Evolutionary conservation across 2,329 filamentous ascomycete genomes (phyloP).

Genomic region (Xylaria sp.): DNA sequence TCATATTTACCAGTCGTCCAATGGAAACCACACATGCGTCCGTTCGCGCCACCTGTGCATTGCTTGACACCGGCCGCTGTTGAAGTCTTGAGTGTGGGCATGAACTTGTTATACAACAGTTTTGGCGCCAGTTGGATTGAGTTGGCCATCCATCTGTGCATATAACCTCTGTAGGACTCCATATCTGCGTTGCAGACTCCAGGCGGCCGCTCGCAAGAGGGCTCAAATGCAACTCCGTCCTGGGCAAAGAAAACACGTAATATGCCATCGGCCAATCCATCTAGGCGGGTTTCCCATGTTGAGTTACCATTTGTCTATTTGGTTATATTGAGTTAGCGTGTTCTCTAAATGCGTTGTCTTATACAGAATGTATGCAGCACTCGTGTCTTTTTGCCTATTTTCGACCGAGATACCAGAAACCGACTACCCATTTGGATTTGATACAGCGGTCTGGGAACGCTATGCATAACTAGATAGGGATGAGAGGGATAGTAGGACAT

Average conservation of each 20-base stretch:
- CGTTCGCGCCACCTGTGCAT: conserved; percentile 64
- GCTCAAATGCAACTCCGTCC: conserved; percentile 66
- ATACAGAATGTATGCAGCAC: neutral
- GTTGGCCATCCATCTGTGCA: conserved; percentile 68
- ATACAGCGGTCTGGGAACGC: too few relatives aligned
- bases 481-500: conserved; percentile 34
- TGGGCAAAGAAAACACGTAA: conserved; percentile 58
- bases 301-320: conserved; percentile 55
- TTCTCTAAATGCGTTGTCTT: neutral
- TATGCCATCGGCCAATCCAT: conserved; percentile 59
- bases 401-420: neutral
- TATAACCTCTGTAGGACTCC: conserved; percentile 73
- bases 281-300: conserved; percentile 61
- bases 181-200: conserved; percentile 72
- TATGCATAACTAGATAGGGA: neutral
- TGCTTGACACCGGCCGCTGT: conserved; percentile 64
- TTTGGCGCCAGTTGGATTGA: conserved; percentile 67
- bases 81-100: conserved; percentile 62
- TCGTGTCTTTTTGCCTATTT: neutral
- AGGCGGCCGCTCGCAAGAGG: conserved; percentile 63
- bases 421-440: neutral
- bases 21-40: conserved; percentile 67
- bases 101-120: conserved; percentile 59
- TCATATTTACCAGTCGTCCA: conserved; percentile 54
- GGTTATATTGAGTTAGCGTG: conserved; percentile 27